Base-by-base conservation (phyloP, 2,329 filamentous ascomycete genomes). In the Pseudocercospora crystallina region DNA sequence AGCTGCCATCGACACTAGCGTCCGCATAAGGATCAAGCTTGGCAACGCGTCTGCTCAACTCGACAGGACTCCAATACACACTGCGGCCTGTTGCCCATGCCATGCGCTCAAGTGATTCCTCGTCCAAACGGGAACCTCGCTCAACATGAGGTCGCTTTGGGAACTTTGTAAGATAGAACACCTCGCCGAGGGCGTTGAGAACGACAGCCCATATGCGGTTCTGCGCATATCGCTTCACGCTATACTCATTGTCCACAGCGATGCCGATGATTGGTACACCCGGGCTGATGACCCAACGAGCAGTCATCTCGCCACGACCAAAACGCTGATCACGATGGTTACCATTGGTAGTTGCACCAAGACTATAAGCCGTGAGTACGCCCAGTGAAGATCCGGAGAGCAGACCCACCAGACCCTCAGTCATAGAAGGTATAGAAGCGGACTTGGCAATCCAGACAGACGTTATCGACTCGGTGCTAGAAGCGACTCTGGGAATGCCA, bases 401-500 rank as follows among this genome's bases (percentile, higher is more conserved):
- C 61, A 96, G 89, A 4, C 90, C 91, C 47, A 95, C 74, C 66
- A 94, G 77, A 5, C 87, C 88, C 53, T 87, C 81, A 0, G 90
- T 95, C 49, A 84, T 76, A 8, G 81, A 79, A 10, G 87, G 84
- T 29, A 96, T 80, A 4, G 81, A 77, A 8, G 82, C 74, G 1
- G 89, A 87, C 66, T 96, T 97, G 32, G 91, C 89, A 57, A 96
- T 85, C 92, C 92, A 97, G 3, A 95, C 84, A 35, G 85, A 84
- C 59, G 84, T 89, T 13, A 94, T 80, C 2, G 86, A 83, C 55
- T 94, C 87, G 0, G 77, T 80, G 44, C 85, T 76, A 53, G 84
- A 79, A 2, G 85, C 84, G 13, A 95, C 79, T 45, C 83, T 83
- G 2, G 91, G 91, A 26, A 96, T 88, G 35, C 90, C 90, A 20